Percentiles rank a stretch among this genome's conserved stretches.
These are phyloP conservation scores for Holtermannia corniformis DNA, from an alignment of 768 basidiomycete genomes.

Conservation along the genomic window DNA sequence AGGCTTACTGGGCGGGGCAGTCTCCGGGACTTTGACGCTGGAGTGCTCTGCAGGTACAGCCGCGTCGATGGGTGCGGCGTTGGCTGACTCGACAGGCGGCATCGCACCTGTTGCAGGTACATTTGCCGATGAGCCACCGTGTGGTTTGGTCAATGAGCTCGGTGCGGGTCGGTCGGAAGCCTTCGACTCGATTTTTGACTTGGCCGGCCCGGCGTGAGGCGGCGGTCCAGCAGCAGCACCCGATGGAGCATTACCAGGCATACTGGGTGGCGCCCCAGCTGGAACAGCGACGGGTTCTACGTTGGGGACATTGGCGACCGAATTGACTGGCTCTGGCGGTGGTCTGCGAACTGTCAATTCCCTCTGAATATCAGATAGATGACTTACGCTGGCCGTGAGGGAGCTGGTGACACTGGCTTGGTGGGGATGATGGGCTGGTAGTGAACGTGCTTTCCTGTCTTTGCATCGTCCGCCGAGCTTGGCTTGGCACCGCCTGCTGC, in stretches of 20 bases:
- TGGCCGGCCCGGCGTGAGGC: background rate
- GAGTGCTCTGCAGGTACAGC: constrained; percentile 1
- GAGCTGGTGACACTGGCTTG: background rate
- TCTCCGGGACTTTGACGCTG: too few species aligned
- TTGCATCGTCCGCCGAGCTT: background rate
- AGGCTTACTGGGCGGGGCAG: too few species aligned
- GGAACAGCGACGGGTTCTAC: too few species aligned
- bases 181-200: background rate
- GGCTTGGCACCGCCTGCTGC: background rate
- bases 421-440: background rate
- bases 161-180: too few species aligned
- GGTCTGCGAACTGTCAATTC: background rate
- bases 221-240: background rate
- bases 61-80: too few species aligned
- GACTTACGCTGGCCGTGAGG: background rate
- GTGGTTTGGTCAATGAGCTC: too few species aligned
- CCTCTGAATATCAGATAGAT: too few species aligned
- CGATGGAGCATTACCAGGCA: background rate
- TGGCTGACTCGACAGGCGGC: too few species aligned
- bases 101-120: background rate
- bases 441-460: background rate
- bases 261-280: background rate
- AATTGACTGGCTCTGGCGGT: background rate
- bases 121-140: too few species aligned
- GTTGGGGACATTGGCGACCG: background rate